Base-by-base conservation (phyloP, 352 stramenopile genomes). In the Bremia lactucae region DNA sequence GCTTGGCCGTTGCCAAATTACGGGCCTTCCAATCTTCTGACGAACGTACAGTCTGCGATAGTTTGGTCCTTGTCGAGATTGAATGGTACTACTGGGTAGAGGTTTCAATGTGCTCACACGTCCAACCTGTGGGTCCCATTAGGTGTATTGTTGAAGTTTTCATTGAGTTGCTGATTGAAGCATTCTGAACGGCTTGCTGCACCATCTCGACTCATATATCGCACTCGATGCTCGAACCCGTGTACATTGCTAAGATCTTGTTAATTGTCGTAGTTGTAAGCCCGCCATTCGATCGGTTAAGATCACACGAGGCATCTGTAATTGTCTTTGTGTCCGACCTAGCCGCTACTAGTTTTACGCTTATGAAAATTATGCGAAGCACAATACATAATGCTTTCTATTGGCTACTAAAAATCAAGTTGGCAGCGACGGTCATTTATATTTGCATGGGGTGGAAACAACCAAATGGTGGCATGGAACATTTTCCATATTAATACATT, bases 201-300 rank as follows among this genome's bases (percentile, higher is more conserved):
- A 91, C 62, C 78, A 91, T 91, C 43, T 72, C 70, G 46, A 88
- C 57, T 75, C 78, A 91, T 43, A 91, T 73, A 36, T 91, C 75
- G 34, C 75, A 81, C 55, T 91, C 78, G 23, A 86, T 69, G 20
- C 65, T 55, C 16, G 73, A 85, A 46, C 75, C 74, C 42, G 75
- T 88, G 63, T 88, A 86, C 52, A 91, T 80, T 42, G 66, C 63
- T 48, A 91, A 91, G 14, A 84, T 47, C 48, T 88, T 88, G 68
- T 88, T 78, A 50, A 88, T 88, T 10, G 78, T 87, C 11, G 78
- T 91, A 1, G 75, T 87, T 42, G 88, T 76, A 13, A 85, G 62
- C 42, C 88, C 65, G 19, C 78, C 78, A 42, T 86, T 85, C 16
- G 67, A 52, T 28, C 78, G 78, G 25, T 65, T 51, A 9, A 70